Conservation (phyloP, 768 basidiomycete genomes). For the Boletus pseudopeckii region DNA sequence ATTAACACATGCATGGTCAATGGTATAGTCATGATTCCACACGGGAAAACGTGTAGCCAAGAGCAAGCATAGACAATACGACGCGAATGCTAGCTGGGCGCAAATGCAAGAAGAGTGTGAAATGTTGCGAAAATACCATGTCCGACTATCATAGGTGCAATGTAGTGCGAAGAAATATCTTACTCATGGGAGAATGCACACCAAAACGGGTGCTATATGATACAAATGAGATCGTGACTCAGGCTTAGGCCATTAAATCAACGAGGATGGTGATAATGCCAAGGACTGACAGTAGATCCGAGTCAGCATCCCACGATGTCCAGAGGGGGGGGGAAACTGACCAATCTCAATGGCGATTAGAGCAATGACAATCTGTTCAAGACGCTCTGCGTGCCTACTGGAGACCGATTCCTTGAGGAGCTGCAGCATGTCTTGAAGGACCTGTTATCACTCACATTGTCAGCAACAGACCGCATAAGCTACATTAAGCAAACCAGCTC, state of each 20-base stretch:
- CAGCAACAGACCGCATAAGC: not conserved
- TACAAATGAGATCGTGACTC: constrained; percentile 5
- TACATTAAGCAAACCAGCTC: constrained; percentile 2
- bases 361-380: constrained; percentile 91
- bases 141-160: constrained; percentile 3
- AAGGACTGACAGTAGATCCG: constrained; percentile 48
- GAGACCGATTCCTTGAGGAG: constrained; percentile 93
- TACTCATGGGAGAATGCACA: constrained; percentile 3
- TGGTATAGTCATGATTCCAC: constrained; percentile 1
- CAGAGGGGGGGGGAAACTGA: constrained; percentile 30
- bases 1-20: not conserved
- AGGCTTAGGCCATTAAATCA: constrained; percentile 60
- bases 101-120: not conserved
- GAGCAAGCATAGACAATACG: not conserved
- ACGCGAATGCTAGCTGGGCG: not conserved
- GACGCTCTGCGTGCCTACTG: constrained; percentile 82
- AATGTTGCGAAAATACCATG: constrained; percentile 1
- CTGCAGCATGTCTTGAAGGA: constrained; percentile 95
- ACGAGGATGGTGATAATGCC: constrained; percentile 91
- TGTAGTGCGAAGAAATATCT: constrained; percentile 1
- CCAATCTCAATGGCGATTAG: constrained; percentile 88
- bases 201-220: constrained; percentile 3
- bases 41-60: not conserved
- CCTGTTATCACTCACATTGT: constrained; percentile 40
- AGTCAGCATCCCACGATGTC: not conserved